Conservation (phyloP, 2,329 filamentous ascomycete genomes). For the Colletotrichum sp. region DNA sequence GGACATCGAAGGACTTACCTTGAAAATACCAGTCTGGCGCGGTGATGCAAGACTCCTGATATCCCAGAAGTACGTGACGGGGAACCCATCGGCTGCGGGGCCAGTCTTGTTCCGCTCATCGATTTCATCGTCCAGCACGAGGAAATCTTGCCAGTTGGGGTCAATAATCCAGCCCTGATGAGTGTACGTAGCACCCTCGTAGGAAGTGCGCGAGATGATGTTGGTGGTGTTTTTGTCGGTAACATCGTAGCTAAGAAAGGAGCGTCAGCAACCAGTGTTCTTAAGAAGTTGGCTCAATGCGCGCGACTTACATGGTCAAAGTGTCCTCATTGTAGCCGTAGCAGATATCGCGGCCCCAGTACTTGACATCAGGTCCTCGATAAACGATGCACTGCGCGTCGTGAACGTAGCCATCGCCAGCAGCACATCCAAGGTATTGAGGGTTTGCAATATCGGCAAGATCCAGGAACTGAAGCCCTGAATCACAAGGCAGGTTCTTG, state of each 20-base stretch:
- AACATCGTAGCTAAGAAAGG: conserved; percentile 47
- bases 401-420: conserved; percentile 63
- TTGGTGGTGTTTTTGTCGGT: conserved; percentile 51
- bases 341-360: conserved; percentile 57
- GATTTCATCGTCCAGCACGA: conserved; percentile 58
- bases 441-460: conserved; percentile 59
- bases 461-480: conserved; percentile 63
- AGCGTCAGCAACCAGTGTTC: not conserved
- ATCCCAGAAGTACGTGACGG: conserved; percentile 58
- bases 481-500: conserved; percentile 41
- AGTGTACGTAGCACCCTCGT: conserved; percentile 61
- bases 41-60: conserved; percentile 41
- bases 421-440: conserved; percentile 57
- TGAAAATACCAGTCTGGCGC: not conserved
- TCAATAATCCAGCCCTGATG: conserved; percentile 63
- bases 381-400: conserved; percentile 66
- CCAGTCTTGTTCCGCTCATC: conserved; percentile 50
- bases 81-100: conserved; percentile 44
- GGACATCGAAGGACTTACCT: not conserved
- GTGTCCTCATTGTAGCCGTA: conserved; percentile 61
- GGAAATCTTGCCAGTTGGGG: conserved; percentile 45
- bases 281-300: conserved; percentile 26
- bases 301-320: conserved; percentile 42
- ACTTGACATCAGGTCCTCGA: conserved; percentile 53
- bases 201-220: conserved; percentile 56